A percentile compares a stretch with the other conserved stretches of the same genome.
These are phyloP conservation scores for Backusella circina DNA, from an alignment of 192 early-diverging fungal species.

Conservation along the genomic window DNA sequence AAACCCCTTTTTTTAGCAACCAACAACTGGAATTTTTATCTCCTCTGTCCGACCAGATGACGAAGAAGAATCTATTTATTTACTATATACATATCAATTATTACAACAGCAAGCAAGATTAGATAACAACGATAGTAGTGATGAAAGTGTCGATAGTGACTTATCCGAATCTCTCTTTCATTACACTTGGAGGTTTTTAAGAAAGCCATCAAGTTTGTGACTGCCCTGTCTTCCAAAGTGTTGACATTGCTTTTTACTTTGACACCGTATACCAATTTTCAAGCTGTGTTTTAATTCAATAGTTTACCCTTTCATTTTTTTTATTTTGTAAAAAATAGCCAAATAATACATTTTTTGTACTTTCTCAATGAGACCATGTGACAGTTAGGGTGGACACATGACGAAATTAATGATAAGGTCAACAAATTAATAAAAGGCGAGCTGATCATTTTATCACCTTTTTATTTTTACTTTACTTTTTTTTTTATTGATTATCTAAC, in stretches of 20 bases:
- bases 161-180: neutral
- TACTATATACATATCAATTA: conserved; percentile 21
- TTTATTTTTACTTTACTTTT: neutral
- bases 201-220: neutral
- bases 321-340: neutral
- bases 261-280: too few relatives aligned
- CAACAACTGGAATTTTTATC: conserved; percentile 3
- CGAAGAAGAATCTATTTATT: conserved; percentile 26
- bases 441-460: neutral
- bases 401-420: neutral
- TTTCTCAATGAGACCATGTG: neutral
- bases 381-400: neutral
- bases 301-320: neutral
- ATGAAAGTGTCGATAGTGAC: conserved; percentile 7
- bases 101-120: conserved; percentile 8
- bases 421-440: neutral
- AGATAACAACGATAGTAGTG: conserved; percentile 8
- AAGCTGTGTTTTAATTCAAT: neutral
- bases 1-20: neutral
- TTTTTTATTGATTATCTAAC: neutral
- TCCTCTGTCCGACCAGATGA: conserved; percentile 23
- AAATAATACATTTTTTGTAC: neutral
- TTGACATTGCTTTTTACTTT: neutral
- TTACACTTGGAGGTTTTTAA: neutral
- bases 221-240: neutral